Conservation (phyloP, 371 early-diverging fungal species). For the Rhizopus delemar region DNA sequence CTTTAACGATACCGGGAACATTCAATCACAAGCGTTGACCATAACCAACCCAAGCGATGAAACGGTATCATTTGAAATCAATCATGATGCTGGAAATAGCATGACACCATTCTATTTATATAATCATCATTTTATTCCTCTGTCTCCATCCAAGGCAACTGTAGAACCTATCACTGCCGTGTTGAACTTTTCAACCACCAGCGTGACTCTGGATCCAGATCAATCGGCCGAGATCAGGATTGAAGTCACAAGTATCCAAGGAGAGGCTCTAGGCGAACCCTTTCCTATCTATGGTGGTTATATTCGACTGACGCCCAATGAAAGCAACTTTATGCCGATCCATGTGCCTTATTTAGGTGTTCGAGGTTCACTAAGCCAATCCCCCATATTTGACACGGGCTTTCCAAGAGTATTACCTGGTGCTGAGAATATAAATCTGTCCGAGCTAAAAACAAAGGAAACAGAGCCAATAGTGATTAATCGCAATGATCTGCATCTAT, state of each 20-base stretch:
- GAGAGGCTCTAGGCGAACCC: constrained; percentile 27
- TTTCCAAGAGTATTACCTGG: constrained; percentile 24
- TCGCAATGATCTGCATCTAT: not conserved
- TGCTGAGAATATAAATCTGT: not conserved
- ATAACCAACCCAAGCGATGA: constrained; percentile 57
- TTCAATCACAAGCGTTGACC: constrained; percentile 42
- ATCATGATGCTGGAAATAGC: constrained; percentile 31
- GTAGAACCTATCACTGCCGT: constrained; percentile 30
- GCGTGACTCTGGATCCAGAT: constrained; percentile 37
- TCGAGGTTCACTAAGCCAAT: constrained; percentile 44
- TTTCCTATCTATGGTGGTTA: constrained; percentile 52
- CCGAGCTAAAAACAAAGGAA: not conserved
- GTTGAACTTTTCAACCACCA: constrained; percentile 31
- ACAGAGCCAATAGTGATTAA: no score
- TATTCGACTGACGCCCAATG: constrained; percentile 24
- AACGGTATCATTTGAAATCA: constrained; percentile 52
- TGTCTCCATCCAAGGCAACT: constrained; percentile 20
- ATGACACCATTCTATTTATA: constrained; percentile 33
- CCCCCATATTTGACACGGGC: constrained; percentile 48
- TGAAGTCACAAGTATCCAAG: constrained; percentile 35
- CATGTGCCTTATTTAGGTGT: constrained; percentile 61
- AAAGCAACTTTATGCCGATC: constrained; percentile 16
- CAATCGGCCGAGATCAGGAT: constrained; percentile 41
- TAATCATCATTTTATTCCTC: constrained; percentile 14
- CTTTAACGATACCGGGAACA: constrained; percentile 65